Evolutionary conservation across 495 filamentous ascomycete species (phyloP).

Genomic region (Polyplosphaeria fusca): DNA sequence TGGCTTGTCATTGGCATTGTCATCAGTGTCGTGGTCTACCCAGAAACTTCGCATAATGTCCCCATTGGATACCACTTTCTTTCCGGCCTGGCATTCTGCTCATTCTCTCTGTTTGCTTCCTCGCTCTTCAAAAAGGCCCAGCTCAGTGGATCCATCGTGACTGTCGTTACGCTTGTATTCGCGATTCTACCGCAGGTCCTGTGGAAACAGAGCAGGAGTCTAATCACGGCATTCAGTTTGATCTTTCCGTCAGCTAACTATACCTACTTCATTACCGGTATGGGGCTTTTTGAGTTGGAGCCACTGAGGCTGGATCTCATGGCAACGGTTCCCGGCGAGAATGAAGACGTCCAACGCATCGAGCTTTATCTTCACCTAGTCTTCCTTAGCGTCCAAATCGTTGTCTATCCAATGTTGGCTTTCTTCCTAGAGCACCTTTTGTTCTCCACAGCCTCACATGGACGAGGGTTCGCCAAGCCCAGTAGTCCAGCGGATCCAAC

Average conservation of each 20-base stretch:
- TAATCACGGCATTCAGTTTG: constrained; percentile 56
- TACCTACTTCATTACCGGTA: constrained; percentile 65
- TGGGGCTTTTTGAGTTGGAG: constrained; percentile 48
- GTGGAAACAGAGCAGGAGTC: constrained; percentile 48
- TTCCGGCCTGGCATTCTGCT: constrained; percentile 62
- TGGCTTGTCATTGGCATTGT: constrained; percentile 68
- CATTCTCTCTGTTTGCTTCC: constrained; percentile 66
- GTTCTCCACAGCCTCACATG: constrained; percentile 65
- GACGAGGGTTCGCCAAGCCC: constrained; percentile 49
- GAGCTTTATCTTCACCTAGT: constrained; percentile 66
- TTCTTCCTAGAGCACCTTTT: constrained; percentile 67
- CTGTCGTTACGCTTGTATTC: constrained; percentile 60
- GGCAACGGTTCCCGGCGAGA: constrained; percentile 4
- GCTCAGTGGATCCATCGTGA: constrained; percentile 67
- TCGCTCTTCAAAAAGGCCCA: constrained; percentile 76
- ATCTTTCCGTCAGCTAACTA: constrained; percentile 76
- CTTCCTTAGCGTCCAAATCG: constrained; percentile 67
- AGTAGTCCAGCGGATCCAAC: constrained; percentile 5
- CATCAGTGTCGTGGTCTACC: constrained; percentile 60
- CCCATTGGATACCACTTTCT: constrained; percentile 63
- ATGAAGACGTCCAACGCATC: constrained; percentile 34
- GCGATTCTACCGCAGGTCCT: constrained; percentile 68
- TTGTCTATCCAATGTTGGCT: constrained; percentile 68
- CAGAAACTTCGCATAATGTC: constrained; percentile 55
- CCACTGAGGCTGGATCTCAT: constrained; percentile 54